phyloP scores from a whole-genome alignment of 495 filamentous ascomycete genomes.

The Entonaema liquescens region DNA sequence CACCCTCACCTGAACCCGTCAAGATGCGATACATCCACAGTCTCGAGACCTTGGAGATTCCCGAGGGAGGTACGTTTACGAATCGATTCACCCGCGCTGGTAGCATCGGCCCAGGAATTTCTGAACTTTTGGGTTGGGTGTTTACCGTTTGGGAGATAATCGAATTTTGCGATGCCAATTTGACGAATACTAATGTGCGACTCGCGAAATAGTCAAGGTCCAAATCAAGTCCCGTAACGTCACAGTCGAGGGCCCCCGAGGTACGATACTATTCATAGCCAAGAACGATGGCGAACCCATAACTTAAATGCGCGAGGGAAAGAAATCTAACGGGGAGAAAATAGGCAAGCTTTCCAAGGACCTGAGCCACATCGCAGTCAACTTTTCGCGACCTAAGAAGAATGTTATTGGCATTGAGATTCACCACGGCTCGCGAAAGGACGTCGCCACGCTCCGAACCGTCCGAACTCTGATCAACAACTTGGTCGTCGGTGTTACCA shows the following conservation, averaged over 20 bases:
- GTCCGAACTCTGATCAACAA: slow-evolving; percentile 98
- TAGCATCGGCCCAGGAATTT: neutral
- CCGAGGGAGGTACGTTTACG: slow-evolving; percentile 86
- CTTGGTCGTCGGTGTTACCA: slow-evolving; percentile 96
- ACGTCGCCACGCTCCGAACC: slow-evolving; percentile 95
- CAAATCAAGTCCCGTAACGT: slow-evolving; percentile 94
- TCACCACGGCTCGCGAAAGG: slow-evolving; percentile 97
- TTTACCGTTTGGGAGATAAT: slow-evolving; percentile 10
- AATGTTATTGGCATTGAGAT: slow-evolving; percentile 92
- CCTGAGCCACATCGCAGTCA: slow-evolving; percentile 93
- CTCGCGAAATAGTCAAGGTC: slow-evolving; percentile 78
- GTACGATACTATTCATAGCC: slow-evolving; percentile 53
- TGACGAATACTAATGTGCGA: slow-evolving; percentile 51
- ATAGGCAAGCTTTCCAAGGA: slow-evolving; percentile 93
- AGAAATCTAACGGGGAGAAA: slow-evolving; percentile 39
- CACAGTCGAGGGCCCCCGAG: slow-evolving; percentile 94
- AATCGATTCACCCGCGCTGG: slow-evolving; percentile 15
- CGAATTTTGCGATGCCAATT: slow-evolving; percentile 20
- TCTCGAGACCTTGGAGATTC: slow-evolving; percentile 90
- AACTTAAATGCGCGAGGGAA: neutral
- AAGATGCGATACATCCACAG: slow-evolving; percentile 99
- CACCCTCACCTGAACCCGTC: slow-evolving; percentile 54
- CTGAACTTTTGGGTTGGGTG: neutral
- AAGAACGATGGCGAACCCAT: slow-evolving; percentile 2
- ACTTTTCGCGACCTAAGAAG: slow-evolving; percentile 84